phyloP scores from a whole-genome alignment of 192 early-diverging fungal genomes.

The Entomortierella parvispora region DNA sequence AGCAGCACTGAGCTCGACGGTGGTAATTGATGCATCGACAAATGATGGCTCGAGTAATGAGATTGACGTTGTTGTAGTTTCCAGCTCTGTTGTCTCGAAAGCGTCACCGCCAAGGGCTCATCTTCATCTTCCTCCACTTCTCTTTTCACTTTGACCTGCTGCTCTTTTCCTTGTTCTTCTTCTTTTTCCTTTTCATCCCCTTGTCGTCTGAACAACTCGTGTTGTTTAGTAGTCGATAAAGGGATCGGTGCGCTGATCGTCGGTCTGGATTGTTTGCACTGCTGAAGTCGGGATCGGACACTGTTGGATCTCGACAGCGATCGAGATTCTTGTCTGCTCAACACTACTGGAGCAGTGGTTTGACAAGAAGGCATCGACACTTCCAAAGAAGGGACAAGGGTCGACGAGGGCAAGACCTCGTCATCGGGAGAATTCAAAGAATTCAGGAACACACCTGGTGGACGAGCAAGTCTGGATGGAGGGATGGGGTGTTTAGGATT shows the following conservation, averaged over 20 bases:
- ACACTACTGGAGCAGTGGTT: too few relatives aligned
- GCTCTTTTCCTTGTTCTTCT: conserved; percentile 14
- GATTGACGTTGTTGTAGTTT: conserved; percentile 1
- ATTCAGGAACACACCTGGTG: background rate
- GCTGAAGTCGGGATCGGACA: too few relatives aligned
- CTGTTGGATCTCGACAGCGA: too few relatives aligned
- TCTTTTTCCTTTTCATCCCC: background rate
- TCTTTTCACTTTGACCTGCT: background rate
- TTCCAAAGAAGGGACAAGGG: too few relatives aligned
- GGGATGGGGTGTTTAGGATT: conserved; percentile 12
- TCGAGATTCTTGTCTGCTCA: too few relatives aligned
- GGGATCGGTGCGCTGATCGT: too few relatives aligned
- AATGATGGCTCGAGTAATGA: background rate
- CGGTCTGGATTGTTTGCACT: too few relatives aligned
- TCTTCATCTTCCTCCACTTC: conserved; percentile 25
- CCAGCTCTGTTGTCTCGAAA: conserved; percentile 24
- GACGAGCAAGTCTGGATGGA: conserved; percentile 1
- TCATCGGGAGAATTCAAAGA: background rate
- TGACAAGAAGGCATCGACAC: too few relatives aligned
- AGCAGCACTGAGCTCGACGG: too few relatives aligned
- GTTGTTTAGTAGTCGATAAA: too few relatives aligned
- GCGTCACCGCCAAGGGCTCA: conserved; percentile 27
- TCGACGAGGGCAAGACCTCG: too few relatives aligned
- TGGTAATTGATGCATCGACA: conserved; percentile 1
- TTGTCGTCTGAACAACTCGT: background rate